Percentiles rank a stretch among this genome's conserved stretches.
Evolutionary conservation across 2,329 filamentous ascomycete species (phyloP).

Genomic region (Botrytis medusae): DNA sequence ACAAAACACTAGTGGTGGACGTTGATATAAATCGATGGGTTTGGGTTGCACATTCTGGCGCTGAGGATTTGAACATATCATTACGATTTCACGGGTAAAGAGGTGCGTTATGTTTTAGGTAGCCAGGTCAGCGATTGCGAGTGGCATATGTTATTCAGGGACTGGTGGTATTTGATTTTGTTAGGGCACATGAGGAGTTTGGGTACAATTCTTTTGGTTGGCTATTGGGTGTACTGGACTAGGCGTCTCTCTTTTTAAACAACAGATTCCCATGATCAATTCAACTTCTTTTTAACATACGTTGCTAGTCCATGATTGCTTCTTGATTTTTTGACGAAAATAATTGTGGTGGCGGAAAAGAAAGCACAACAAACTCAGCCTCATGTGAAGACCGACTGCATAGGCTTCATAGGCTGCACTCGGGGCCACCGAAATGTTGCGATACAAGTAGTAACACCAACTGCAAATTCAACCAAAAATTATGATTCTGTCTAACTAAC

Average conservation of each 20-base stretch:
- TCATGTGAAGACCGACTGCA: conserved; percentile 4
- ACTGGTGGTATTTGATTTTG: conserved; percentile 13
- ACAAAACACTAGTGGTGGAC: not conserved
- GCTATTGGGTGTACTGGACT: not conserved
- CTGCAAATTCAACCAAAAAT: not conserved
- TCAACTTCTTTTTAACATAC: not conserved
- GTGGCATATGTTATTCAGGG: not conserved
- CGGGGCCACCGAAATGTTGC: conserved; percentile 6
- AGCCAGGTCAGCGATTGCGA: conserved; percentile 10
- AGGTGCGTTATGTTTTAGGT: conserved; percentile 3
- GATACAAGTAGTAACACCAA: conserved; percentile 9
- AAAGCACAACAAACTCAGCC: conserved; percentile 1
- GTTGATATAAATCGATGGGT: conserved; percentile 5
- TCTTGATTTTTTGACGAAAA: not conserved
- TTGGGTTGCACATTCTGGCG: conserved; percentile 32
- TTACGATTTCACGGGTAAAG: conserved; percentile 1
- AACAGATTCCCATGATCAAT: conserved; percentile 3
- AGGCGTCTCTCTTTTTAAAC: conserved; percentile 9
- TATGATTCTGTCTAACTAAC: not conserved
- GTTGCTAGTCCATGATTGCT: not conserved
- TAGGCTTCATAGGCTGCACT: conserved; percentile 3
- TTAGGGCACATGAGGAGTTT: conserved; percentile 14
- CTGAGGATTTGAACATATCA: conserved; percentile 36
- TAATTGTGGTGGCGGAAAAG: not conserved
- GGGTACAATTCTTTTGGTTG: not conserved